Base-by-base conservation (phyloP, 192 early-diverging fungal genomes). In the Rhizoclosmatium globosum region DNA sequence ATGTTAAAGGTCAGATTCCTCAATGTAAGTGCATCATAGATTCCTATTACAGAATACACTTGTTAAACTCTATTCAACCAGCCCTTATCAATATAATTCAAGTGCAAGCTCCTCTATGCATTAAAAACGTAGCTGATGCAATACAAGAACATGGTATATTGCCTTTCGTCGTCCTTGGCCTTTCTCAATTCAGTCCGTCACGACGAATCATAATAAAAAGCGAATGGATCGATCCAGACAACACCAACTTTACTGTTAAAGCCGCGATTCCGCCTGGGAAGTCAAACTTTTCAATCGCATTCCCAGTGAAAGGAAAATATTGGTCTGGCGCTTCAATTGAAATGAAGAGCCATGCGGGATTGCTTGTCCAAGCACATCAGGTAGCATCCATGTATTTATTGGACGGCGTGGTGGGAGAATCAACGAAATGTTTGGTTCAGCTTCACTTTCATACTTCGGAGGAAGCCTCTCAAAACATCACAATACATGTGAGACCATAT, bases 81-180 rank as follows among this genome's bases (percentile, higher is more conserved):
- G 68, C 71, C 47, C 59, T 73, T 47, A 73, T 73, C 41, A 73
- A 59, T 13, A 2, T 73, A 11, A 73, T 73, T 58, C 71, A 73
- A 59, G 71, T 73, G 17, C 71, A 73, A 43, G 71, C 71, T 2
- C 71, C 71, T 3, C 71, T 73, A 3, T 73, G 71, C 41, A 73
- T 73, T 59, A 42, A 39, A 13, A 57, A 73, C 47, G 71, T 73
- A 13, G 41, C 71, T 39, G 21, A 59, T 13, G 56, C 71, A 19
- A 56, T 73, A 39, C 11, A n/a, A 17, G 39, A 19, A 21, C 11
- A 53, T 2, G 71, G 71, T 21, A 42, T 56, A 2, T 56, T 73
- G 56, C 71, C 71, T 15, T 73, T 57, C 42, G 23, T 59, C 19
- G 2, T 73, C 21, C 44, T 23, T n/a, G 71, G 71, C 21, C 56